Conservation (phyloP, 306 rosid species). For the Cucurbita ficifolia region DNA sequence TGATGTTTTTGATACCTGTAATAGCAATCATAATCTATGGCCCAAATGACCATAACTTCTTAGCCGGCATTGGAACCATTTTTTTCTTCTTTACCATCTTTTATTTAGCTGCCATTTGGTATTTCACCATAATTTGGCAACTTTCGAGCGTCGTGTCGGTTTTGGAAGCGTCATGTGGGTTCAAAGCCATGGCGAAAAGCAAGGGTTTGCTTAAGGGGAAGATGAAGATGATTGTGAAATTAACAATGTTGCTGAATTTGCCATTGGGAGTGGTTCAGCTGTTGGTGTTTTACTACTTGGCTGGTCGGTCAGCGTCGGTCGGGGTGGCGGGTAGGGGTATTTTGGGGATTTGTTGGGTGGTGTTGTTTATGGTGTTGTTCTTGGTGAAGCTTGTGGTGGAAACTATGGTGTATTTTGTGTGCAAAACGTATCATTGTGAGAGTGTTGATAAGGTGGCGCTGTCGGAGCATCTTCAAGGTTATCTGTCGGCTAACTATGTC, state of each 20-base stretch:
- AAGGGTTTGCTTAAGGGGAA: constrained; percentile 43
- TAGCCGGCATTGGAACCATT: not conserved
- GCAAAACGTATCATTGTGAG: constrained; percentile 68
- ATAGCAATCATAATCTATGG: constrained; percentile 6
- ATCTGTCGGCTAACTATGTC: constrained; percentile 23
- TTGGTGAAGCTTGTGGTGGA: constrained; percentile 38
- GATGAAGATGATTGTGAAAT: constrained; percentile 14
- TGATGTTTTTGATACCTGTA: constrained; percentile 40
- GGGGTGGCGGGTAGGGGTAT: constrained; percentile 16
- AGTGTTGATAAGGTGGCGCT: constrained; percentile 49
- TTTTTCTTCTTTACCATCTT: not conserved
- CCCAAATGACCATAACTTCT: not conserved
- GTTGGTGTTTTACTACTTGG: not conserved
- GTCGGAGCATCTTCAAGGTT: constrained; percentile 37
- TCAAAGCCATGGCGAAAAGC: constrained; percentile 56
- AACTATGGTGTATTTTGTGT: constrained; percentile 63
- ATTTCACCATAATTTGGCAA: constrained; percentile 42
- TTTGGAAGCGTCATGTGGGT: constrained; percentile 44
- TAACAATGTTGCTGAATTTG: not conserved
- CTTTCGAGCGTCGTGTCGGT: constrained; percentile 52
- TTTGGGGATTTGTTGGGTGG: constrained; percentile 22
- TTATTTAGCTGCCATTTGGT: constrained; percentile 25
- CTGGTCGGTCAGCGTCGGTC: constrained; percentile 5
- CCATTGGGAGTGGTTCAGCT: not conserved
- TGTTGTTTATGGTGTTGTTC: constrained; percentile 18